Evolutionary conservation across 176 grass and related monocot species (phyloP).

Genomic region (Oropetium thomaeum): DNA sequence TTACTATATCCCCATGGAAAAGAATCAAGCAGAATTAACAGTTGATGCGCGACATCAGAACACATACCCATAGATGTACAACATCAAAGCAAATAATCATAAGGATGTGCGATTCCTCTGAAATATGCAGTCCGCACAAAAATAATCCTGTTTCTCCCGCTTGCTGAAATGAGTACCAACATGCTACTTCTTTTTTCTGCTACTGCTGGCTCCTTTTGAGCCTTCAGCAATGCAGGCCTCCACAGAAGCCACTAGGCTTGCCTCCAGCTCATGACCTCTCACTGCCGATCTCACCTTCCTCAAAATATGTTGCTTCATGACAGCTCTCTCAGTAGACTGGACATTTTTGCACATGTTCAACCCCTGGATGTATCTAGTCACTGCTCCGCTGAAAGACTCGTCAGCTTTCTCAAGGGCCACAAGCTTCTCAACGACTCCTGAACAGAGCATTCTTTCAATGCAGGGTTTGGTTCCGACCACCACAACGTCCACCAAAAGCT

Average conservation of each 20-base stretch:
- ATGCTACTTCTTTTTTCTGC: conserved; percentile 46
- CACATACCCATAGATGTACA: background rate
- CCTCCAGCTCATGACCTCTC: conserved; percentile 52
- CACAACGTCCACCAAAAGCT: conserved; percentile 59
- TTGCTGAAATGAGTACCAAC: background rate
- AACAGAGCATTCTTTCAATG: conserved; percentile 63
- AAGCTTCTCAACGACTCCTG: conserved; percentile 53
- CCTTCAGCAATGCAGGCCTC: conserved; percentile 50
- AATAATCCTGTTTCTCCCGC: background rate
- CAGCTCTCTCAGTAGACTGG: conserved; percentile 52
- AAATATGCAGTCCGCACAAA: background rate
- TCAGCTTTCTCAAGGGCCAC: conserved; percentile 57
- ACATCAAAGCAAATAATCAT: no score
- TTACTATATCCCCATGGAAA: background rate
- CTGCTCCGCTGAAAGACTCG: conserved; percentile 42
- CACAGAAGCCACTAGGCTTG: conserved; percentile 47
- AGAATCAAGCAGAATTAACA: background rate
- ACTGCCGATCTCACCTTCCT: conserved; percentile 55
- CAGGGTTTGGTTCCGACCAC: conserved; percentile 57
- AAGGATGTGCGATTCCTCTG: background rate
- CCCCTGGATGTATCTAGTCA: conserved; percentile 68
- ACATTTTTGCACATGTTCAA: conserved; percentile 75
- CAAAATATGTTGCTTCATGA: conserved; percentile 75
- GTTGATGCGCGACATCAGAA: background rate
- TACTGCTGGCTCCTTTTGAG: conserved; percentile 47